phyloP scores from a whole-genome alignment of 2,329 filamentous ascomycete species.

The Fusarium sororula region DNA sequence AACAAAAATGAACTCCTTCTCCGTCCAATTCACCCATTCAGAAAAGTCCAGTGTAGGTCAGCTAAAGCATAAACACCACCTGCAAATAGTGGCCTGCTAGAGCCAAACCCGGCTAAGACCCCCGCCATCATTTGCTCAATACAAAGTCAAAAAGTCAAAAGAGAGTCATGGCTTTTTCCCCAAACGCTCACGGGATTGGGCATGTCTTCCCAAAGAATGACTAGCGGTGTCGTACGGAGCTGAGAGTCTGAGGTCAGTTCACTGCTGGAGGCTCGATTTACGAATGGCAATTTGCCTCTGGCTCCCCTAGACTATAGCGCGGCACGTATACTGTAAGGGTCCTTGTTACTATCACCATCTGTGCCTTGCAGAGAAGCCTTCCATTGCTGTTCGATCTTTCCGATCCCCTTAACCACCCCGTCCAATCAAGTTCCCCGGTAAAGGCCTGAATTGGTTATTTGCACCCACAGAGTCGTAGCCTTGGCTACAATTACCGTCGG shows the following conservation, averaged over 20 bases:
- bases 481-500: not conserved
- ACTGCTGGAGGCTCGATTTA: not conserved
- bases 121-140: constrained; percentile 27
- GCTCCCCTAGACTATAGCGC: not conserved
- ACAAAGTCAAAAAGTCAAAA: constrained; percentile 22
- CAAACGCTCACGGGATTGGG: not conserved
- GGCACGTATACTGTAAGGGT: constrained; percentile 2
- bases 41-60: not conserved
- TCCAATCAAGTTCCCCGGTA: constrained; percentile 11
- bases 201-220: constrained; percentile 2
- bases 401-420: not conserved
- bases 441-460: constrained; percentile 14
- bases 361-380: constrained; percentile 36
- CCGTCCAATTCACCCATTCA: not conserved
- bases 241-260: not conserved
- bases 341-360: not conserved
- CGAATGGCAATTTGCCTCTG: not conserved
- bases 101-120: constrained; percentile 22
- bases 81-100: constrained; percentile 20
- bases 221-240: not conserved
- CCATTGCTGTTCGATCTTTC: constrained; percentile 32
- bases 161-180: constrained; percentile 29
- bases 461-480: not conserved
- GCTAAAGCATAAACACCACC: constrained; percentile 28
- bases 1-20: not conserved